Conservation (phyloP, 2,329 filamentous ascomycete genomes). For the Thyridium curvatum region DNA sequence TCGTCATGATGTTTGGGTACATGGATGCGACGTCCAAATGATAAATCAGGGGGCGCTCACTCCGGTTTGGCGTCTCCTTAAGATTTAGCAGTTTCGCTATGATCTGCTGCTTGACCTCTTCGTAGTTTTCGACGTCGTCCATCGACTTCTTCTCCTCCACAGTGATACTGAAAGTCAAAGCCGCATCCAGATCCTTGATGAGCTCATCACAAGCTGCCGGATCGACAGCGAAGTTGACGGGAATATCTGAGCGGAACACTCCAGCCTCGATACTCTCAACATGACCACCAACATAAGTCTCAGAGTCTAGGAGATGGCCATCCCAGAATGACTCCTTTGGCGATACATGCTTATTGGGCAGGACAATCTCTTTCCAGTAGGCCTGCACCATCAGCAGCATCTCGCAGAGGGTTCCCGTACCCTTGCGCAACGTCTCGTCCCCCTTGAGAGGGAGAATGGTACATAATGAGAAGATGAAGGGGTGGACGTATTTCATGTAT, state of each 20-base stretch:
- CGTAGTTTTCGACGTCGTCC: conserved; percentile 74
- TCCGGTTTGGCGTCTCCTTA: conserved; percentile 76
- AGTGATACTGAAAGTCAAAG: conserved; percentile 79
- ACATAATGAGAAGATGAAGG: conserved; percentile 97
- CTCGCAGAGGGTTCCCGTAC: conserved; percentile 96
- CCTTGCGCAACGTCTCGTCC: conserved; percentile 89
- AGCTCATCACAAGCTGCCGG: conserved; percentile 84
- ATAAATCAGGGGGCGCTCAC: conserved; percentile 86
- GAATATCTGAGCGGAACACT: conserved; percentile 93
- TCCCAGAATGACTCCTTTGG: conserved; percentile 94
- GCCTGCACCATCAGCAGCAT: conserved; percentile 99
- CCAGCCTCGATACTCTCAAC: conserved; percentile 99
- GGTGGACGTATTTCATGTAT: conserved; percentile 99
- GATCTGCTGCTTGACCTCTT: conserved; percentile 81
- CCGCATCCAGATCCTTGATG: conserved; percentile 76
- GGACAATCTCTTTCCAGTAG: conserved; percentile 82
- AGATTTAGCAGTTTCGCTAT: conserved; percentile 61
- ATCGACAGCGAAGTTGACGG: conserved; percentile 90
- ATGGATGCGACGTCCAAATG: conserved; percentile 98
- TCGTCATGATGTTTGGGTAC: conserved; percentile 99
- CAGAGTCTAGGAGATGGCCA: conserved; percentile 89
- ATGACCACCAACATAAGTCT: conserved; percentile 97
- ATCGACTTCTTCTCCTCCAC: conserved; percentile 79
- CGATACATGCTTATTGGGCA: conserved; percentile 93
- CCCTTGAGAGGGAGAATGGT: conserved; percentile 91